Conservation (phyloP, 192 early-diverging fungal genomes). For the Coemansia sp. region DNA sequence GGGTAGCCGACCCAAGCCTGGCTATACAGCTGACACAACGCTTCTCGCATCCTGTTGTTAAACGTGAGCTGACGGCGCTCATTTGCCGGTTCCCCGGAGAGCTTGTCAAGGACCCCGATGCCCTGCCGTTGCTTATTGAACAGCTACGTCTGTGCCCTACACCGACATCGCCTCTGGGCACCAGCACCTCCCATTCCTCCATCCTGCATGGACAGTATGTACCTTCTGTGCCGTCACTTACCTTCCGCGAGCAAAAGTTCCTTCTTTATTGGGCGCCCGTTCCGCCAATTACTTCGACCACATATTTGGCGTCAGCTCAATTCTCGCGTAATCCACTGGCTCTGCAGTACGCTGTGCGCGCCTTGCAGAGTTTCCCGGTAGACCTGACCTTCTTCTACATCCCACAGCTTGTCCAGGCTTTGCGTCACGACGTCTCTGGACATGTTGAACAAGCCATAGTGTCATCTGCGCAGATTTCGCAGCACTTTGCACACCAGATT, state of each 20-base stretch:
- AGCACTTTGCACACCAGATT: constrained; percentile 99
- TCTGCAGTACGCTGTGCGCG: constrained; percentile 91
- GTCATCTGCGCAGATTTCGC: constrained; percentile 87
- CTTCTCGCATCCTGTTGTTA: constrained; percentile 68
- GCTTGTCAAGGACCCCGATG: constrained; percentile 69
- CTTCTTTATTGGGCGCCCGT: constrained; percentile 88
- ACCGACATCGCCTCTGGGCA: background rate
- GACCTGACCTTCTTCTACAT: constrained; percentile 98
- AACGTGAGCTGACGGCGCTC: constrained; percentile 60
- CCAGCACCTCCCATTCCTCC: background rate
- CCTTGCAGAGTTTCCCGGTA: constrained; percentile 84
- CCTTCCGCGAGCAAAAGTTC: constrained; percentile 56
- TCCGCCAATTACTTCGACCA: constrained; percentile 83
- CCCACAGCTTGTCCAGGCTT: constrained; percentile 95
- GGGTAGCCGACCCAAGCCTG: constrained; percentile 77
- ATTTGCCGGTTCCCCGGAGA: constrained; percentile 61
- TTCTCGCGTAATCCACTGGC: constrained; percentile 76
- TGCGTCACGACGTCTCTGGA: constrained; percentile 82
- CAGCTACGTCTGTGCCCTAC: constrained; percentile 29
- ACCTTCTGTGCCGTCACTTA: constrained; percentile 17
- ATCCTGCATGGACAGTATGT: background rate
- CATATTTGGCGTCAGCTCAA: constrained; percentile 69
- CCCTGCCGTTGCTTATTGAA: constrained; percentile 68
- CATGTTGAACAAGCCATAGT: constrained; percentile 96
- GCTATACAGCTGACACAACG: constrained; percentile 75